Evolutionary conservation across 139 green algal genomes (phyloP).

Genomic region (Eudorina sp.): DNA sequence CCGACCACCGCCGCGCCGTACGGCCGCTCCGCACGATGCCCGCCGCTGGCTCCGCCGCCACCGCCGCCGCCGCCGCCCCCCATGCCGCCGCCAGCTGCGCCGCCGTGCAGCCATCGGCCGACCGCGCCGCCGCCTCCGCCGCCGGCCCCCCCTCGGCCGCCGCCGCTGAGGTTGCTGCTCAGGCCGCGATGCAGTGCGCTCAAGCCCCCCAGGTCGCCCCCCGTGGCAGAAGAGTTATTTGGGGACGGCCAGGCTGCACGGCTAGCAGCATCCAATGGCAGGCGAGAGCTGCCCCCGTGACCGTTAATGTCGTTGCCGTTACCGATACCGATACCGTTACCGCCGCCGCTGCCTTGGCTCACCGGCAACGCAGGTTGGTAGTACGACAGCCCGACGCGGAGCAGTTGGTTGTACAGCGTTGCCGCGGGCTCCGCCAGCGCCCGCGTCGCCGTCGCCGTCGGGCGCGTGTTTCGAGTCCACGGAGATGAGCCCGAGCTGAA

Average conservation of each 20-base stretch:
- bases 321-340: too few species aligned
- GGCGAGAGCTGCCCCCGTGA: neutral
- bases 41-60: neutral
- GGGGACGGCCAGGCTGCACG: neutral
- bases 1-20: too few species aligned
- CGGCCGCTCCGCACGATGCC: neutral
- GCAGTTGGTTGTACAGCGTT: too few species aligned
- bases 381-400: too few species aligned
- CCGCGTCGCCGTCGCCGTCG: too few species aligned
- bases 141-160: neutral
- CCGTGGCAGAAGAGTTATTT: neutral
- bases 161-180: neutral
- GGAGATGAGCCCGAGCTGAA: too few species aligned
- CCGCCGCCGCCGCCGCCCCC: neutral
- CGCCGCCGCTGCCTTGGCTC: too few species aligned
- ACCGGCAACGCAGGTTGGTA: too few species aligned
- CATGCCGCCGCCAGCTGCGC: too few species aligned
- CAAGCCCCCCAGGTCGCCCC: neutral
- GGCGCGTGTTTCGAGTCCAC: too few species aligned
- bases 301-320: neutral
- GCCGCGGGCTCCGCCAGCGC: too few species aligned
- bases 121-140: neutral
- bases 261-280: neutral
- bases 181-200: neutral
- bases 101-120: too few species aligned